Conservation (phyloP, 108 stramenopile species). For the Epipyxis sp. region DNA sequence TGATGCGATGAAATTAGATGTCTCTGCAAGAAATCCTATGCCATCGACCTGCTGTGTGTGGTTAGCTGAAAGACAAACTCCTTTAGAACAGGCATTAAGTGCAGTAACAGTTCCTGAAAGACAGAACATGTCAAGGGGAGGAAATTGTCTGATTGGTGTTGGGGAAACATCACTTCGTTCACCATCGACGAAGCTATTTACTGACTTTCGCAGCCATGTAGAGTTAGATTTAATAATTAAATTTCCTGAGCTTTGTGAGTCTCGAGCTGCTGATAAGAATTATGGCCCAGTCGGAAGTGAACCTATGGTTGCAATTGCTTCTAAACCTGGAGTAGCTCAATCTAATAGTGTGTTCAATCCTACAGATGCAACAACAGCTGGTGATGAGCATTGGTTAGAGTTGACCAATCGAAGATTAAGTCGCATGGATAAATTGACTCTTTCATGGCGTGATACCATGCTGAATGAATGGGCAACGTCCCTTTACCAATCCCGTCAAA, state of each 20-base stretch:
- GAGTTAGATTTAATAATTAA: conserved; percentile 1
- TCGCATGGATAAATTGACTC: neutral
- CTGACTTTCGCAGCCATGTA: neutral
- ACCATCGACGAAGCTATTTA: neutral
- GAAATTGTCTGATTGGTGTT: neutral
- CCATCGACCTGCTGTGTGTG: neutral
- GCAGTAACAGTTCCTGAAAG: neutral
- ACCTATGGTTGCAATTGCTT: neutral
- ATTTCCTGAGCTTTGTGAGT: neutral
- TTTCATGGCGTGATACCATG: neutral
- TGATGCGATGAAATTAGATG: conserved; percentile 11
- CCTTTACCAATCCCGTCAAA: neutral
- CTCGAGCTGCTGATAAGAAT: neutral
- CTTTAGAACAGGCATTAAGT: neutral
- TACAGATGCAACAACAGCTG: too few species aligned
- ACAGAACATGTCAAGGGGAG: neutral
- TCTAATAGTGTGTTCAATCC: neutral
- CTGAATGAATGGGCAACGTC: neutral
- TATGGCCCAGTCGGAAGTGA: conserved; percentile 15
- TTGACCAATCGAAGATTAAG: neutral
- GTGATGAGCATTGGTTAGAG: neutral
- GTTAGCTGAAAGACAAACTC: neutral
- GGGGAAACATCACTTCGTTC: neutral
- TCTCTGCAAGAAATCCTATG: conserved; percentile 11
- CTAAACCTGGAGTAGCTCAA: neutral